Percentiles rank a stretch among this genome's conserved stretches.
These are phyloP conservation scores for Gnomoniopsis smithogilvyi DNA, from an alignment of 2,329 filamentous ascomycete genomes.

Conservation along the genomic window DNA sequence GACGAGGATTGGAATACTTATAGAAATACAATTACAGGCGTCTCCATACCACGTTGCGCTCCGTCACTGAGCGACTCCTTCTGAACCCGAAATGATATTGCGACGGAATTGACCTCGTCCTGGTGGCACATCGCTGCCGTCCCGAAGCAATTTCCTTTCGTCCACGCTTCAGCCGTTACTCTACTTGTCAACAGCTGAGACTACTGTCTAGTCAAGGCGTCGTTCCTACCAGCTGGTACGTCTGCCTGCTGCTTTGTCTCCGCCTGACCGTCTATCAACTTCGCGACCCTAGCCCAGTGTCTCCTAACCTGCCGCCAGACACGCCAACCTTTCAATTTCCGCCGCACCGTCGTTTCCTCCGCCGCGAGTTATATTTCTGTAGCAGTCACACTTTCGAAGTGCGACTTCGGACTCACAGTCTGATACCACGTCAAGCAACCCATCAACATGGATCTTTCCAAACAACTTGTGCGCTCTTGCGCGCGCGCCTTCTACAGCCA, in stretches of 20 bases:
- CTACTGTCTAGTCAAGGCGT: background rate
- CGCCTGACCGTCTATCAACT: background rate
- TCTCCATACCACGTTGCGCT: background rate
- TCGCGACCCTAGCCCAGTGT: no score
- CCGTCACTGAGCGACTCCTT: slow-evolving; percentile 4
- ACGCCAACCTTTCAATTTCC: background rate
- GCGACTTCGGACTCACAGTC: background rate
- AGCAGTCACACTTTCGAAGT: no score
- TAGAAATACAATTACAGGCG: background rate
- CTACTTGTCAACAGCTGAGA: background rate
- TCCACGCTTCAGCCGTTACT: background rate
- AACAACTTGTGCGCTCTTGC: slow-evolving; percentile 81
- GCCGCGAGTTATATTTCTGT: background rate
- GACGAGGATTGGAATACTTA: background rate
- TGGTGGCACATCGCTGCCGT: slow-evolving; percentile 14
- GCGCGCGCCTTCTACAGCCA: slow-evolving; percentile 65
- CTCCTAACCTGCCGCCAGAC: background rate
- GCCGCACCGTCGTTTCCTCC: background rate
- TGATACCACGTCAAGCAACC: background rate
- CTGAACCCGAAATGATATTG: slow-evolving; percentile 9
- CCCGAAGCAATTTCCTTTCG: background rate
- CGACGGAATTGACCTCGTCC: slow-evolving; percentile 8
- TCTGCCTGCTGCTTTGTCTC: background rate
- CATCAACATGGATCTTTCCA: slow-evolving; percentile 49
- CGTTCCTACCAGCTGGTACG: background rate